These are phyloP conservation scores for Aspergillus pseudoglaucus DNA, from an alignment of 2,329 filamentous ascomycete genomes.

Conservation along the genomic window DNA sequence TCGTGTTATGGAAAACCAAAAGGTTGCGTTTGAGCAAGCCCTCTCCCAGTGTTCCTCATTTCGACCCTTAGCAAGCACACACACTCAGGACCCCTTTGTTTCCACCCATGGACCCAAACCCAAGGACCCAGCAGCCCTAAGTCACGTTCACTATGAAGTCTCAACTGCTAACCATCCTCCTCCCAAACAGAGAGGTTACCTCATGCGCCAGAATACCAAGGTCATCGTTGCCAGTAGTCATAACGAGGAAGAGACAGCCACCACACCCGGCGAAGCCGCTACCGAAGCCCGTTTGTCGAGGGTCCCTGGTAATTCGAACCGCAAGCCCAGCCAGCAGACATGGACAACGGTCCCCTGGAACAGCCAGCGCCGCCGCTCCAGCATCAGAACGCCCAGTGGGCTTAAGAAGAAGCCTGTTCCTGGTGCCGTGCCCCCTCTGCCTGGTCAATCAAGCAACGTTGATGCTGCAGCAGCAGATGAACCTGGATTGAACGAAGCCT, in stretches of 20 bases:
- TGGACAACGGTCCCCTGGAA: slow-evolving; percentile 99
- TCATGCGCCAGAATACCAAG: slow-evolving; percentile 98
- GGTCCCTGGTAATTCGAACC: slow-evolving; percentile 64
- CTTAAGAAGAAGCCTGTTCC: slow-evolving; percentile 54
- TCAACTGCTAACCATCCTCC: slow-evolving; percentile 57
- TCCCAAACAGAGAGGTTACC: slow-evolving; percentile 82
- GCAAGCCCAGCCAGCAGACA: slow-evolving; percentile 76
- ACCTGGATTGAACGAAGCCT: slow-evolving; percentile 49
- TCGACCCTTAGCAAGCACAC: slow-evolving; percentile 6
- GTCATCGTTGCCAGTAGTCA: slow-evolving; percentile 81
- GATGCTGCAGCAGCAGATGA: slow-evolving; percentile 59
- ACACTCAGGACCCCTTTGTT: slow-evolving; percentile 7
- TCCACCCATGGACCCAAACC: slow-evolving; percentile 12
- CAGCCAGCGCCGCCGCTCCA: slow-evolving; percentile 64
- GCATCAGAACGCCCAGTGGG: slow-evolving; percentile 52
- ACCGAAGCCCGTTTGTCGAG: slow-evolving; percentile 43
- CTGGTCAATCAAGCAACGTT: slow-evolving; percentile 79
- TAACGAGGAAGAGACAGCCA: slow-evolving; percentile 51
- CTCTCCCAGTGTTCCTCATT: slow-evolving; percentile 30
- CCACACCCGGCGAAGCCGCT: slow-evolving; percentile 19
- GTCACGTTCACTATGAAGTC: slow-evolving; percentile 11
- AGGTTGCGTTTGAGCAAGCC: slow-evolving; percentile 63
- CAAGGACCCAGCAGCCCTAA: slow-evolving; percentile 9
- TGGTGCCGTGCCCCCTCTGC: slow-evolving; percentile 72
- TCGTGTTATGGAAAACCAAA: slow-evolving; percentile 90